These are phyloP conservation scores for Cercospora citrullina DNA, from an alignment of 2,329 filamentous ascomycete species.

Conservation along the genomic window DNA sequence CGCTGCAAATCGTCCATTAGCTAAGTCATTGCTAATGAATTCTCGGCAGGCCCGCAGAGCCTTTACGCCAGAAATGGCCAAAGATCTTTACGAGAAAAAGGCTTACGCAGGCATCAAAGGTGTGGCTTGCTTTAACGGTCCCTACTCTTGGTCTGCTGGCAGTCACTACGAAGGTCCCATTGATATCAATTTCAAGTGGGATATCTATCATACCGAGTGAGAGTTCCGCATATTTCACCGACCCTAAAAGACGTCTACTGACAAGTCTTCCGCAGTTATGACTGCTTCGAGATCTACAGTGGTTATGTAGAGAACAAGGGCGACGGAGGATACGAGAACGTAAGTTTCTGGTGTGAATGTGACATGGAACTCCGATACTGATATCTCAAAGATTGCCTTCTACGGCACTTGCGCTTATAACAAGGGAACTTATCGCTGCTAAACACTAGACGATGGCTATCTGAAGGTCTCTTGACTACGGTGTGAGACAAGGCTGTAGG, in stretches of 20 bases:
- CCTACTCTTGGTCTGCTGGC: not conserved
- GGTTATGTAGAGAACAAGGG: not conserved
- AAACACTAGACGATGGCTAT: not conserved
- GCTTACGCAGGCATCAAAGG: not conserved
- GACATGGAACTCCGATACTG: not conserved
- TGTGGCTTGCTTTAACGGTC: not conserved
- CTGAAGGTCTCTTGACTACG: not conserved
- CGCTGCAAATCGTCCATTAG: fast-evolving
- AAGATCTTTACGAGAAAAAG: constrained; percentile 1
- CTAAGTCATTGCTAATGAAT: not conserved
- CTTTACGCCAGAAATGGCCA: constrained; percentile 10
- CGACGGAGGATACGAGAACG: constrained; percentile 4
- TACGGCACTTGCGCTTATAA: not conserved
- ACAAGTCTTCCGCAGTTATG: not conserved
- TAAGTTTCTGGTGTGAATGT: not conserved
- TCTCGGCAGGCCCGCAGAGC: not conserved
- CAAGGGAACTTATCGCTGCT: not conserved
- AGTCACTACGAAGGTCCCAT: not conserved
- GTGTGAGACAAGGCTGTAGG: not conserved
- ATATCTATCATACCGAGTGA: not conserved
- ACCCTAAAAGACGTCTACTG: not conserved
- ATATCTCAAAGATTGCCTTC: not conserved
- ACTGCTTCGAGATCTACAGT: constrained; percentile 13
- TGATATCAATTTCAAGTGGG: constrained; percentile 8
- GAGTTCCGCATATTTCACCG: not conserved